Evolutionary conservation across 352 stramenopile genomes (phyloP).

Genomic region (Globisporangium iwayamae): DNA sequence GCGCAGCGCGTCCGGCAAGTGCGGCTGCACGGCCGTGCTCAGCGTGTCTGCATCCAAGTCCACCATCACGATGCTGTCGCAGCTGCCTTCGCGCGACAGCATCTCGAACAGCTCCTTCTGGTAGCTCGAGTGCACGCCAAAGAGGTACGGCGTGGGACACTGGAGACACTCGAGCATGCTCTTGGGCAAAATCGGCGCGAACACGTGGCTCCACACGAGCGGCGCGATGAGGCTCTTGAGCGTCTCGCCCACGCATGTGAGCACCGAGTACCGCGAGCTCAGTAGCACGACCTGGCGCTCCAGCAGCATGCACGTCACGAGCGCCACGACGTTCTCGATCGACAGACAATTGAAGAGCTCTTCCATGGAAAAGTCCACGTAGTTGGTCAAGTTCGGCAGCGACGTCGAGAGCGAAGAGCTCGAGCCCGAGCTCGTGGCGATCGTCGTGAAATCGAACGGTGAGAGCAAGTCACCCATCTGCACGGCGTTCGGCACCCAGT

Average conservation of each 20-base stretch:
- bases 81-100: conserved; percentile 70
- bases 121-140: conserved; percentile 80
- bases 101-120: conserved; percentile 62
- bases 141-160: conserved; percentile 83
- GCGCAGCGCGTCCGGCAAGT: conserved; percentile 45
- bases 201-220: conserved; percentile 85
- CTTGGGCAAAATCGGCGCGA: conserved; percentile 74
- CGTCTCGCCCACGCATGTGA: conserved; percentile 76
- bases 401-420: conserved; percentile 15
- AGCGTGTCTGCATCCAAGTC: conserved; percentile 66
- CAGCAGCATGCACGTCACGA: conserved; percentile 73
- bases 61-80: conserved; percentile 67
- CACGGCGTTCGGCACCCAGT: conserved; percentile 49
- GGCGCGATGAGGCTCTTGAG: conserved; percentile 75
- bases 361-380: conserved; percentile 81
- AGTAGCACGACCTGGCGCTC: conserved; percentile 79
- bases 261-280: conserved; percentile 74
- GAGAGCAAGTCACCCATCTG: conserved; percentile 64
- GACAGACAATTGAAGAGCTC: conserved; percentile 78
- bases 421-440: conserved; percentile 21
- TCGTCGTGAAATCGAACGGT: conserved; percentile 55
- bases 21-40: conserved; percentile 33
- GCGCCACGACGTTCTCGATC: conserved; percentile 59
- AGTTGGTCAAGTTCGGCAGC: conserved; percentile 47
- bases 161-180: conserved; percentile 82